Conservation (phyloP, 2,329 filamentous ascomycete genomes). For the Trichoderma breve region DNA sequence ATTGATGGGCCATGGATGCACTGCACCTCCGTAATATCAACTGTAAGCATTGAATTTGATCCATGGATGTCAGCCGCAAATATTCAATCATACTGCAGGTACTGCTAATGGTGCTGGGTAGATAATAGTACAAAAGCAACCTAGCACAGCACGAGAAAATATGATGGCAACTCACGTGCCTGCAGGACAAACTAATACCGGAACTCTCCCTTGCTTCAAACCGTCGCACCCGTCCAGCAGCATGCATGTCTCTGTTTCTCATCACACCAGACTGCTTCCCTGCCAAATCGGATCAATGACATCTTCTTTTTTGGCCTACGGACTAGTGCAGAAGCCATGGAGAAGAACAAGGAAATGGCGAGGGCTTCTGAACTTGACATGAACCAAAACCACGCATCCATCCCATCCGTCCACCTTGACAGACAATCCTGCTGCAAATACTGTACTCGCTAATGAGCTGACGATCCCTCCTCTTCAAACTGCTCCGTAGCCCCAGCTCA, state of each 20-base stretch:
- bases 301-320: background rate
- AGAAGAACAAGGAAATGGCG: background rate
- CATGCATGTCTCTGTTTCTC: background rate
- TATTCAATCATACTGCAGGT: background rate
- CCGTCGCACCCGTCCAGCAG: background rate
- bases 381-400: background rate
- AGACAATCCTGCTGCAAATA: background rate
- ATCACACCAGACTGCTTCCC: background rate
- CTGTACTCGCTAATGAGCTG: slow-evolving; percentile 8
- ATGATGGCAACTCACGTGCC: background rate
- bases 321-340: background rate
- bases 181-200: background rate
- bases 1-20: background rate
- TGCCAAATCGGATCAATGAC: background rate
- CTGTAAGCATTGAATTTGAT: background rate
- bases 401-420: background rate
- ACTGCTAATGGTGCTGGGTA: no score
- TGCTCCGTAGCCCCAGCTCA: slow-evolving; percentile 5
- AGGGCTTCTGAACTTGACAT: background rate
- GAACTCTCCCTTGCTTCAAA: background rate
- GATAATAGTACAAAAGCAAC: background rate
- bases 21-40: background rate
- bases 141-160: background rate
- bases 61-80: background rate
- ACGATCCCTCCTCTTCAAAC: slow-evolving; percentile 11